Evolutionary conservation across 2,329 filamentous ascomycete species (phyloP).

Genomic region (Pseudocercospora fijiensis): DNA sequence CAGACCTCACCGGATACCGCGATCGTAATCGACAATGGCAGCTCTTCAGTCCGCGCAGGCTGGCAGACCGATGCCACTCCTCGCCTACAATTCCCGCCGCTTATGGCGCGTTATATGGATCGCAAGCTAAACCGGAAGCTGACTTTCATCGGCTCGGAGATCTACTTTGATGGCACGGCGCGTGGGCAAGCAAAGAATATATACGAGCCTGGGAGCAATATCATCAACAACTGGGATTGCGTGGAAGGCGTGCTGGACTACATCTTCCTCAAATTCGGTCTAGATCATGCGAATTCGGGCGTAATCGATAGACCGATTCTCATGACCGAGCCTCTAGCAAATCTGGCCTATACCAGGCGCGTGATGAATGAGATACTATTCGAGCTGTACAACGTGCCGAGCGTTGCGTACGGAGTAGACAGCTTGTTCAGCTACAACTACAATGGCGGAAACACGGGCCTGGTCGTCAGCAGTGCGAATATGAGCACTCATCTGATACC

Average conservation of each 20-base stretch:
- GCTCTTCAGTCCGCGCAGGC: constrained; percentile 83
- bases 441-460: constrained; percentile 81
- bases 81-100: constrained; percentile 75
- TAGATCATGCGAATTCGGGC: constrained; percentile 75
- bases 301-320: constrained; percentile 82
- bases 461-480: constrained; percentile 89
- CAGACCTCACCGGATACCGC: constrained; percentile 64
- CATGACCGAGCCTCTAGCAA: constrained; percentile 94
- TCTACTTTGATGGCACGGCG: constrained; percentile 91
- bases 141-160: constrained; percentile 87
- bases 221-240: constrained; percentile 96
- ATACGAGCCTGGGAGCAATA: constrained; percentile 85
- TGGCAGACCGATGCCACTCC: constrained; percentile 92
- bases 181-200: constrained; percentile 85
- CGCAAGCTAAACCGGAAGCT: constrained; percentile 90
- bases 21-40: constrained; percentile 98
- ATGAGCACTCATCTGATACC: constrained; percentile 95
- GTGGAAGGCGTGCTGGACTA: constrained; percentile 95
- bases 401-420: constrained; percentile 90
- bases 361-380: constrained; percentile 94
- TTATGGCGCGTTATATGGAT: constrained; percentile 93
- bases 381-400: constrained; percentile 89
- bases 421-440: constrained; percentile 93
- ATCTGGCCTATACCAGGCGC: constrained; percentile 78
- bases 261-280: constrained; percentile 86